Percentiles rank a stretch among this genome's conserved stretches.
These are phyloP conservation scores for Microascus cirrosus DNA, from an alignment of 2,329 filamentous ascomycete species.

Conservation along the genomic window DNA sequence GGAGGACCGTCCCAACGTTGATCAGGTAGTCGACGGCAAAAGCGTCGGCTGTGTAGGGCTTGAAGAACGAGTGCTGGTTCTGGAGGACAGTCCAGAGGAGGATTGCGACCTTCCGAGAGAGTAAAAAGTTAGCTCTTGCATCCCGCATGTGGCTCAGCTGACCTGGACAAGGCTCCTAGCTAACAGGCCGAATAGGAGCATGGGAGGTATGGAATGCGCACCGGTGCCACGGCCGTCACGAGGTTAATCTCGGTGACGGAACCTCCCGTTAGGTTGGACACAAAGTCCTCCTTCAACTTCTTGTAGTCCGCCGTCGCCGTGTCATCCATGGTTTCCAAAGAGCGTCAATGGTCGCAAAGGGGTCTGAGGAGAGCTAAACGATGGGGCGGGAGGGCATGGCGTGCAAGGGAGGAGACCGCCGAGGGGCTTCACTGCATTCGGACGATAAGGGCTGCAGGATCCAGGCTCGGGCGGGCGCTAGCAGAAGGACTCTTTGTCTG, in stretches of 20 bases:
- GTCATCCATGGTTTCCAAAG: conserved; percentile 20
- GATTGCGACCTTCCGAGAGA: conserved; percentile 53
- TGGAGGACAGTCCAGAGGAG: conserved; percentile 86
- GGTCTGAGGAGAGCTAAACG: not conserved
- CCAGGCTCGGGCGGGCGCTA: not conserved
- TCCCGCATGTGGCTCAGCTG: conserved; percentile 7
- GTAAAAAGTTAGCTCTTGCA: conserved; percentile 8
- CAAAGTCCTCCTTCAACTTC: conserved; percentile 86
- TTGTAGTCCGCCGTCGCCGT: conserved; percentile 56
- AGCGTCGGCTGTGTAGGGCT: conserved; percentile 55
- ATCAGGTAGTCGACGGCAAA: conserved; percentile 76
- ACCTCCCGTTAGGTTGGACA: conserved; percentile 81
- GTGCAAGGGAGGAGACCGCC: not conserved
- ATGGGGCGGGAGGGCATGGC: not conserved
- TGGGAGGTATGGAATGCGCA: conserved; percentile 27
- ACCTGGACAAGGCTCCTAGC: not conserved
- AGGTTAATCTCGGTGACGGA: conserved; percentile 75
- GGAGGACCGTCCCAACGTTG: conserved; percentile 71
- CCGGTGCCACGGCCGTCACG: conserved; percentile 76
- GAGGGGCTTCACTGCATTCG: not conserved
- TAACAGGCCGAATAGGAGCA: not conserved
- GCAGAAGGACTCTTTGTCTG: not conserved
- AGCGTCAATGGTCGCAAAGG: not conserved
- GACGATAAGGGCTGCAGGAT: not conserved
- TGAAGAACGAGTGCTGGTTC: conserved; percentile 73